Base-by-base conservation (phyloP, 1,284 basidiomycete species). In the Heterobasidion parviporum region DNA sequence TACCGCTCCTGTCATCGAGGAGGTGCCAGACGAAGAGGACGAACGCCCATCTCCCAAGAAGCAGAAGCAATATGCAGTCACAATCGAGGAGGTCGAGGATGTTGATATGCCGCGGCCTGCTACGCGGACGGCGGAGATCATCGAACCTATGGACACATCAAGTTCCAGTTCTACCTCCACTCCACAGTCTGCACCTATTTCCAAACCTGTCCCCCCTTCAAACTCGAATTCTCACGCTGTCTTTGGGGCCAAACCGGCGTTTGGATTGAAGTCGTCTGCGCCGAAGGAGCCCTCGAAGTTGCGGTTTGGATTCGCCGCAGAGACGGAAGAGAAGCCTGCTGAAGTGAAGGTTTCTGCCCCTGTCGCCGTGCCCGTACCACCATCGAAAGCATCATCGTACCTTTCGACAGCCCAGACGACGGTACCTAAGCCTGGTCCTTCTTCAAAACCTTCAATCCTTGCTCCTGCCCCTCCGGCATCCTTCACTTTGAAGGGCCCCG, bases 201-300 rank as follows among this genome's bases (percentile, higher is more conserved):
- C 35, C 33, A 48, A 48, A 38, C 20, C 43, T 14, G 16, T 8
- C 47, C 33, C 12, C 14, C 14, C 18, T 15, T 49, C 47, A 26
- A 12, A 20, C 26, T 18, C 16, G 16, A 49, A 6, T 20, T 33
- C 33, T 8, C n/a, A 26, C 47, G 47, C 47, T 49, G 4, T 49
- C 18, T 33, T 20, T 26, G 34, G 52, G 16, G 58, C 60, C 10
- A 74, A 69, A 53, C 44, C 68, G 3, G 52, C 55, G 8, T 69
- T 68, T 56, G 62, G 65, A n/a, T 41, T 61, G 10, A 80, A 76
- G 63, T 72, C 74, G 2, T 74, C 80, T 16, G 73, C 75, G 18
- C 86, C 86, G 1, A 85, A 81, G 63, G 83, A 85, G 50, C 86
- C 86, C 0, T 88, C 87, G 57, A 88, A 87, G 64, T 72, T 89